Percentiles rank a stretch among this genome's conserved stretches.
Conservation (phyloP, 73 alveolate genomes). For the Tetrahymena malaccensis region DNA sequence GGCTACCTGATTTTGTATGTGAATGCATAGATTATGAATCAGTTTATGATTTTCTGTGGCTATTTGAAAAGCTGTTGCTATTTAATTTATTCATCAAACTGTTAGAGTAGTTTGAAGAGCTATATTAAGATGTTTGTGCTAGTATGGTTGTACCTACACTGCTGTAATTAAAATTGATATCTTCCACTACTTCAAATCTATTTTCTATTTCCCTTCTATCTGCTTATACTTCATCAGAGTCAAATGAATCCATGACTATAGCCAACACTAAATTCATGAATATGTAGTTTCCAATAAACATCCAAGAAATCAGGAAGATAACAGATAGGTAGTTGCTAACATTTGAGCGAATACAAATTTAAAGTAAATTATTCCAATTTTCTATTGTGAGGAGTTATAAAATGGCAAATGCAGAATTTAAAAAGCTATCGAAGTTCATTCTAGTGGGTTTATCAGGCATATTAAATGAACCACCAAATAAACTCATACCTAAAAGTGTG, state of each 20-base stretch:
- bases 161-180: slow-evolving; percentile 1
- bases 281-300: slow-evolving; percentile 89
- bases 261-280: slow-evolving; percentile 90
- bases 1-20: background rate
- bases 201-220: slow-evolving; percentile 4
- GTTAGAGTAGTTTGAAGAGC: slow-evolving; percentile 2
- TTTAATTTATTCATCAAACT: background rate
- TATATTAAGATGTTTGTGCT: slow-evolving; percentile 17
- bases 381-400: slow-evolving; percentile 67
- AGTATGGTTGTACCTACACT: slow-evolving; percentile 25
- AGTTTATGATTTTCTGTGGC: background rate
- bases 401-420: slow-evolving; percentile 54
- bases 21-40: background rate
- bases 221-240: slow-evolving; percentile 43
- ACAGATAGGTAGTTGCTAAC: slow-evolving; percentile 46
- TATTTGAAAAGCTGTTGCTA: background rate
- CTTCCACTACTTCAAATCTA: background rate
- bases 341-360: slow-evolving; percentile 20
- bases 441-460: slow-evolving; percentile 16
- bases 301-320: slow-evolving; percentile 79
- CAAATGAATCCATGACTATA: slow-evolving; percentile 79
- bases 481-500: slow-evolving; percentile 71
- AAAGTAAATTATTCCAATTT: slow-evolving; percentile 67
- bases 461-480: slow-evolving; percentile 60
- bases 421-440: slow-evolving; percentile 58